These are phyloP conservation scores for Plicaturopsis crispa DNA, from an alignment of 768 basidiomycete genomes.

Conservation along the genomic window DNA sequence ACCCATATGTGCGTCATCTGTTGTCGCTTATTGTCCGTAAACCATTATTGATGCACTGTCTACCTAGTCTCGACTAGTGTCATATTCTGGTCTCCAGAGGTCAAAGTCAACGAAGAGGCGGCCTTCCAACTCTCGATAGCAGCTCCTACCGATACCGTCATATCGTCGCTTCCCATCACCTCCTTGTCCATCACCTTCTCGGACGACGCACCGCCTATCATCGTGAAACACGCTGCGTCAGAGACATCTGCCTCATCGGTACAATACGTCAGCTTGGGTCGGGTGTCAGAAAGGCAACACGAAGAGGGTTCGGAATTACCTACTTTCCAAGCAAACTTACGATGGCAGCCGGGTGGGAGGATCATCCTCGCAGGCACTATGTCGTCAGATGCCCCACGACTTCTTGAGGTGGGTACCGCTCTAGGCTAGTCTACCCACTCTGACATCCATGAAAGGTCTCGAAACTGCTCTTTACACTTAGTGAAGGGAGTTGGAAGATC, in stretches of 20 bases:
- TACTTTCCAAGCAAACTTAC: constrained; percentile 35
- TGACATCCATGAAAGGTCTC: no score
- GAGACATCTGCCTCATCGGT: constrained; percentile 16
- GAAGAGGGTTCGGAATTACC: no score
- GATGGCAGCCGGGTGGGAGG: constrained; percentile 48
- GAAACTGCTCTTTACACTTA: constrained; percentile 45
- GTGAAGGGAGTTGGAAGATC: constrained; percentile 60
- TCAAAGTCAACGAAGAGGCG: constrained; percentile 49
- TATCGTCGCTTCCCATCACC: constrained; percentile 55
- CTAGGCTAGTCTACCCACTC: no score
- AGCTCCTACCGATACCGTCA: constrained; percentile 37
- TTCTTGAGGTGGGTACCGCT: no score
- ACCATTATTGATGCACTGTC: constrained; percentile 5
- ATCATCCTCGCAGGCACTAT: constrained; percentile 59
- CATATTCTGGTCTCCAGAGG: constrained; percentile 65
- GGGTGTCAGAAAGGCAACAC: constrained; percentile 17
- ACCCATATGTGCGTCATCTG: constrained; percentile 48
- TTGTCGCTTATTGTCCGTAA: constrained; percentile 2
- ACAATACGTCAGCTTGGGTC: constrained; percentile 39
- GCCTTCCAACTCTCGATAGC: constrained; percentile 72
- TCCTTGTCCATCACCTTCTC: constrained; percentile 56
- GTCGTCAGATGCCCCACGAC: constrained; percentile 39
- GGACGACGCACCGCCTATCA: constrained; percentile 36
- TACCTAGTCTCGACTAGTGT: constrained; percentile 53
- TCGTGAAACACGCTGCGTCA: constrained; percentile 43